These are phyloP conservation scores for Fusarium subtropicale DNA, from an alignment of 2,329 filamentous ascomycete species.

Conservation along the genomic window DNA sequence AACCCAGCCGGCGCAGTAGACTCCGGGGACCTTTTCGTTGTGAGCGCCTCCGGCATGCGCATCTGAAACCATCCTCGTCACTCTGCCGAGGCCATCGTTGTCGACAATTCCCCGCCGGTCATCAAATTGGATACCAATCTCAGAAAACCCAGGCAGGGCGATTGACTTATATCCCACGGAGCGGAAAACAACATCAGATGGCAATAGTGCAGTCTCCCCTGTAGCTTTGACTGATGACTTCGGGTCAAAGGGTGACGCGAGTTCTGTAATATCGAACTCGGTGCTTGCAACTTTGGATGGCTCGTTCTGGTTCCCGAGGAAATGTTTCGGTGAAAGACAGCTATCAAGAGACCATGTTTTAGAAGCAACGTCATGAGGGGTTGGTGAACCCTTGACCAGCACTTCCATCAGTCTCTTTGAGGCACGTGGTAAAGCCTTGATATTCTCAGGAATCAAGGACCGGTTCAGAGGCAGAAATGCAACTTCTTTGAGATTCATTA, in stretches of 20 bases:
- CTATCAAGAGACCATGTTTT: slow-evolving; percentile 90
- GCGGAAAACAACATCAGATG: slow-evolving; percentile 82
- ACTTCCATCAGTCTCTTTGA: slow-evolving; percentile 84
- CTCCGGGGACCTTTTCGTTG: slow-evolving; percentile 67
- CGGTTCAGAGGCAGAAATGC: slow-evolving; percentile 76
- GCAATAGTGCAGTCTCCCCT: slow-evolving; percentile 64
- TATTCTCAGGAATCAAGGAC: slow-evolving; percentile 73
- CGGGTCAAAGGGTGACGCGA: slow-evolving; percentile 68
- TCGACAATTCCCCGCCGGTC: slow-evolving; percentile 77
- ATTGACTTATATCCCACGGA: slow-evolving; percentile 95
- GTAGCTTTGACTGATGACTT: slow-evolving; percentile 61
- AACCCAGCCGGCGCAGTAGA: slow-evolving; percentile 97
- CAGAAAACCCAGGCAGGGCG: slow-evolving; percentile 77
- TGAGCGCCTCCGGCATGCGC: slow-evolving; percentile 47
- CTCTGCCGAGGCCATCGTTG: slow-evolving; percentile 84
- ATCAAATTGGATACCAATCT: slow-evolving; percentile 84
- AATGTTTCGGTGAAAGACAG: slow-evolving; percentile 80
- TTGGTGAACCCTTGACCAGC: slow-evolving; percentile 77
- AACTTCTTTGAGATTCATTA: slow-evolving; percentile 80
- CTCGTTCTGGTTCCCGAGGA: slow-evolving; percentile 63
- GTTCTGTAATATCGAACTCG: slow-evolving; percentile 71
- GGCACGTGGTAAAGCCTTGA: slow-evolving; percentile 78
- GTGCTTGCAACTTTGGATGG: slow-evolving; percentile 70
- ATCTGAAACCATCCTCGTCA: slow-evolving; percentile 58
- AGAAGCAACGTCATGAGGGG: slow-evolving; percentile 58